phyloP scores from a whole-genome alignment of 108 stramenopile species.

The Cylindrotheca closterium region DNA sequence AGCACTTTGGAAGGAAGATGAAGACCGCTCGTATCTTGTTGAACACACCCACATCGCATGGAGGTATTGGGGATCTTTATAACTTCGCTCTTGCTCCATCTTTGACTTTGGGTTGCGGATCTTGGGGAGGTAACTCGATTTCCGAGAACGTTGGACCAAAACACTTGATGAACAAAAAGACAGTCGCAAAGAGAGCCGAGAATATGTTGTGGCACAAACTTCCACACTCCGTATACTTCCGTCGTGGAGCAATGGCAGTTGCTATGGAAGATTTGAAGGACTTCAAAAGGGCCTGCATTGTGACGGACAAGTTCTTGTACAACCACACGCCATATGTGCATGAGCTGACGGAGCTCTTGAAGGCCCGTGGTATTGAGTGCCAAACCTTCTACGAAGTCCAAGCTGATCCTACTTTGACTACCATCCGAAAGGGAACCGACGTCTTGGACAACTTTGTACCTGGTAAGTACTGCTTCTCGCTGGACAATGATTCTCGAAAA shows the following conservation, averaged over 20 bases:
- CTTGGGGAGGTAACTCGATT: constrained; percentile 18
- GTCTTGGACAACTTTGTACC: constrained; percentile 16
- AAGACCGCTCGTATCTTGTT: constrained; percentile 25
- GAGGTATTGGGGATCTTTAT: constrained; percentile 28
- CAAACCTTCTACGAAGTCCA: constrained; percentile 43
- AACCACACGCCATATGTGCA: constrained; percentile 10
- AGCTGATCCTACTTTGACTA: constrained; percentile 34
- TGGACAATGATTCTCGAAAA: no score
- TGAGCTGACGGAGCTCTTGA: constrained; percentile 32
- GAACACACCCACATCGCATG: constrained; percentile 31
- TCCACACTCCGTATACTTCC: constrained; percentile 27
- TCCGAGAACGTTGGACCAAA: constrained; percentile 30
- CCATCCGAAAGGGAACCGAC: constrained; percentile 13
- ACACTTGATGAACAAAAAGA: constrained; percentile 35
- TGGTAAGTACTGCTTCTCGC: constrained; percentile 2
- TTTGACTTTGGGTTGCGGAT: constrained; percentile 34
- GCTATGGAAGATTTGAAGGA: constrained; percentile 25
- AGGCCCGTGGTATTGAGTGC: constrained; percentile 17
- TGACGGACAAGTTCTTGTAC: constrained; percentile 29
- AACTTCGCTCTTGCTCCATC: constrained; percentile 34
- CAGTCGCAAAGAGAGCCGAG: constrained; percentile 31
- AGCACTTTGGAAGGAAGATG: constrained; percentile 20
- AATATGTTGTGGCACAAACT: constrained; percentile 34
- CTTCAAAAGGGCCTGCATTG: constrained; percentile 19
- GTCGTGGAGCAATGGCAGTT: constrained; percentile 22